Evolutionary conservation across 2,329 filamentous ascomycete genomes (phyloP).

Genomic region (Shiraia sp.): DNA sequence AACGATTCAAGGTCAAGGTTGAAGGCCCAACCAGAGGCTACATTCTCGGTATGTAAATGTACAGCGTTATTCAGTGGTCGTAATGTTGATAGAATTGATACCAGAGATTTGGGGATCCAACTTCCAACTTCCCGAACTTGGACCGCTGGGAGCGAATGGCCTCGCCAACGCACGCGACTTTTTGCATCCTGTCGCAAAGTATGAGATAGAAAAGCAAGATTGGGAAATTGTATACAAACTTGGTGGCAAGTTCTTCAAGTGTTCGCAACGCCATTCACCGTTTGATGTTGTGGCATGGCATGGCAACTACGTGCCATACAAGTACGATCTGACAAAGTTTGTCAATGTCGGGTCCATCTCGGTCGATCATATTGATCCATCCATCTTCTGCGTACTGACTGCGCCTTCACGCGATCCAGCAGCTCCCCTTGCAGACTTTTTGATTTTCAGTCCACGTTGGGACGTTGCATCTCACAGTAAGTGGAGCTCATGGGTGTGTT

Average conservation of each 20-base stretch:
- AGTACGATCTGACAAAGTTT: slow-evolving; percentile 80
- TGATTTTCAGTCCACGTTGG: slow-evolving; percentile 69
- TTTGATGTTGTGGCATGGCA: slow-evolving; percentile 84
- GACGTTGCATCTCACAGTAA: slow-evolving; percentile 59
- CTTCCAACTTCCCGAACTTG: slow-evolving; percentile 45
- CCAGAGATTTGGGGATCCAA: slow-evolving; percentile 45
- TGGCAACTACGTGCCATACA: slow-evolving; percentile 74
- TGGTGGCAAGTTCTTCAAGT: slow-evolving; percentile 67
- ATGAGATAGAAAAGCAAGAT: slow-evolving; percentile 55
- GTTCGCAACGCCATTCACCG: slow-evolving; percentile 69
- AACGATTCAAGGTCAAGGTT: slow-evolving; percentile 73
- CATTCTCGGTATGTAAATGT: slow-evolving; percentile 57
- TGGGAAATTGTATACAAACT: slow-evolving; percentile 56
- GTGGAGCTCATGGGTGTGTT: slow-evolving; percentile 1
- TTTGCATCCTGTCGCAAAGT: slow-evolving; percentile 70
- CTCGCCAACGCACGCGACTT: slow-evolving; percentile 62
- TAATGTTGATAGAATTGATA: slow-evolving; percentile 1
- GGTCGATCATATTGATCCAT: slow-evolving; percentile 78
- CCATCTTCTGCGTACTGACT: slow-evolving; percentile 72
- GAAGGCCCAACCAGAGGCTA: slow-evolving; percentile 69
- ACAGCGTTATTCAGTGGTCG: background rate
- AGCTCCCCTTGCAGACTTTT: slow-evolving; percentile 67
- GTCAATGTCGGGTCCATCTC: slow-evolving; percentile 73
- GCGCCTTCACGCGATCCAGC: slow-evolving; percentile 61
- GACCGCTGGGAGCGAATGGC: slow-evolving; percentile 46